Evolutionary conservation across 305 asterid species (phyloP).

Genomic region (Fraxinus baroniana): DNA sequence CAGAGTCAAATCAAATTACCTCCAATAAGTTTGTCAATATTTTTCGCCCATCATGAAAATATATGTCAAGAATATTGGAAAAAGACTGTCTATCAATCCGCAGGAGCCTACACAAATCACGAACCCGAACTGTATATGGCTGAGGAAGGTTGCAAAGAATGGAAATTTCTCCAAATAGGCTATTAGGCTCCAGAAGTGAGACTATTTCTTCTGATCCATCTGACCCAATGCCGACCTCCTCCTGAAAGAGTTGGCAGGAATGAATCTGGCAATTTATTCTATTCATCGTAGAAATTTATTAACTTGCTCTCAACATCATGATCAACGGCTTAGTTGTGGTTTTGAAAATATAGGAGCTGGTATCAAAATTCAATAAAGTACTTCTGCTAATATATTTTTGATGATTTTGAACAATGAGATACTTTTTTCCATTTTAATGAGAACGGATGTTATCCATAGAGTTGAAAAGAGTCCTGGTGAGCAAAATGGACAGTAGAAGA

Average conservation of each 20-base stretch:
- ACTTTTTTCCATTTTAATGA: neutral
- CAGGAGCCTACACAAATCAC: conserved; percentile 70
- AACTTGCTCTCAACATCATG: neutral
- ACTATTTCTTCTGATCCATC: conserved; percentile 70
- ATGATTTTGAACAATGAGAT: neutral
- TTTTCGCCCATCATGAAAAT: conserved; percentile 84
- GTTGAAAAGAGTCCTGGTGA: neutral
- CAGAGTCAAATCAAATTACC: conserved; percentile 38
- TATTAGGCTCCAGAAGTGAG: conserved; percentile 56
- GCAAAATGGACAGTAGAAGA: neutral
- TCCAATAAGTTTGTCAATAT: conserved; percentile 74
- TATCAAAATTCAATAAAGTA: neutral
- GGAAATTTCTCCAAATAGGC: conserved; percentile 76
- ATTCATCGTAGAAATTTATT: neutral
- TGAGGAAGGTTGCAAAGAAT: conserved; percentile 90
- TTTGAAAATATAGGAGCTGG: neutral
- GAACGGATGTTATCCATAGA: neutral
- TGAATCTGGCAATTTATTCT: neutral
- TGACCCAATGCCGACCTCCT: conserved; percentile 60
- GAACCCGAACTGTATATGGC: conserved; percentile 84
- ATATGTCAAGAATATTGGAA: conserved; percentile 70
- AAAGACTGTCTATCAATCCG: conserved; percentile 88
- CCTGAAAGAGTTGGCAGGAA: conserved; percentile 42
- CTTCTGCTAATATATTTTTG: neutral
- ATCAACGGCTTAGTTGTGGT: neutral